Percentiles rank a stretch among this genome's conserved stretches.
Conservation (phyloP, 2,329 filamentous ascomycete species). For the Hirsutella thompsonii region DNA sequence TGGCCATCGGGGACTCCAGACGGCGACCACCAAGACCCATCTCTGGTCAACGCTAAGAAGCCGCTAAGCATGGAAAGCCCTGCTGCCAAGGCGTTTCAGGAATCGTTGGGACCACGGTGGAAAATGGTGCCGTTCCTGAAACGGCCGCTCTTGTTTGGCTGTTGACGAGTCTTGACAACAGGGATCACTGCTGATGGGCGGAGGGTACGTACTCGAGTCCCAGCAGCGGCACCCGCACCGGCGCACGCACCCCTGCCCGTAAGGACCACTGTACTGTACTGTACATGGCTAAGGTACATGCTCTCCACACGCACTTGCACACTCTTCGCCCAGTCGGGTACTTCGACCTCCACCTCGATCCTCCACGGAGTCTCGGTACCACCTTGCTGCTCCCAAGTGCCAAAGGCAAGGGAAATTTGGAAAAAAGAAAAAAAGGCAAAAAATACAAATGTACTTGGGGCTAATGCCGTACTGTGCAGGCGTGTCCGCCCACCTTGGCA, state of each 20-base stretch:
- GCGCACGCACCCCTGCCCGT: too few species aligned
- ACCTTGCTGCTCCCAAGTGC: too few species aligned
- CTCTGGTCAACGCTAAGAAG: not conserved
- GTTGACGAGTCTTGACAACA: constrained; percentile 3
- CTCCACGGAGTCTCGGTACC: too few species aligned
- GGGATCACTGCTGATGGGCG: constrained; percentile 2
- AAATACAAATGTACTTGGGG: not conserved
- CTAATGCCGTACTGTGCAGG: too few species aligned
- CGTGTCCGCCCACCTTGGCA: too few species aligned
- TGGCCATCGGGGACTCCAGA: constrained; percentile 8
- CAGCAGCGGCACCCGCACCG: not conserved
- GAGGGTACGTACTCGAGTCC: not conserved
- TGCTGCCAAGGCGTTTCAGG: constrained; percentile 13
- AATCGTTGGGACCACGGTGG: constrained; percentile 12
- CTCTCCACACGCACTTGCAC: too few species aligned
- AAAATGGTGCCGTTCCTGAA: constrained; percentile 17
- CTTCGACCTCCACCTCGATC: too few species aligned
- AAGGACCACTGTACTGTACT: too few species aligned
- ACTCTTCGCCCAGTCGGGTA: too few species aligned
- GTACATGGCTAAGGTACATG: too few species aligned
- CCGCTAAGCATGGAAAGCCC: not conserved
- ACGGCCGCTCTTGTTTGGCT: constrained; percentile 7
- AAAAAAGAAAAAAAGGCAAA: not conserved
- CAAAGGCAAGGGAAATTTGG: too few species aligned
- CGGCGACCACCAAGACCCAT: constrained; percentile 2